Conservation (phyloP, 306 rosid genomes). For the Citrullus colocynthis region DNA sequence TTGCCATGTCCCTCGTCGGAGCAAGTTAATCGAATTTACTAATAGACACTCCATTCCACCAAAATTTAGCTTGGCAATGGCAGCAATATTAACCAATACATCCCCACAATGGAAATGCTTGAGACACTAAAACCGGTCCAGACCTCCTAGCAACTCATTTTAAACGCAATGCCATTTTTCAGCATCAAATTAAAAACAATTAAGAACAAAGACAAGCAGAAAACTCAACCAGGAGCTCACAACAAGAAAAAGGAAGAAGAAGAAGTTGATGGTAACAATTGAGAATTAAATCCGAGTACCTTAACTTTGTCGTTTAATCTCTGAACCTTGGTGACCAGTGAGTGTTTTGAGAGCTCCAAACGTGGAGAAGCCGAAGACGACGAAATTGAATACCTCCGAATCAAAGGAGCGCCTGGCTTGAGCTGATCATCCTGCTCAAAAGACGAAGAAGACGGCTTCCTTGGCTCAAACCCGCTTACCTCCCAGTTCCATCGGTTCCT, state of each 20-base stretch:
- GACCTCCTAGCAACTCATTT: not conserved
- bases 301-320: conserved; percentile 59
- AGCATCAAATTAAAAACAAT: not conserved
- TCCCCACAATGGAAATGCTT: not conserved
- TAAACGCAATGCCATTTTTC: not conserved
- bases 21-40: not conserved
- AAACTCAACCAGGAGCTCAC: conserved; percentile 5
- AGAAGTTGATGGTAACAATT: conserved; percentile 2
- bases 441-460: conserved; percentile 45
- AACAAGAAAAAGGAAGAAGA: not conserved
- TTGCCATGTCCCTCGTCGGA: not conserved
- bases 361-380: conserved; percentile 46
- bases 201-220: not conserved
- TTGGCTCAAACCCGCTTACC: conserved; percentile 81
- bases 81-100: not conserved
- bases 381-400: conserved; percentile 68
- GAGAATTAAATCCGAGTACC: conserved; percentile 30
- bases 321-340: conserved; percentile 47
- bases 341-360: conserved; percentile 32
- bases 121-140: not conserved
- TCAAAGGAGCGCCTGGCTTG: conserved; percentile 40
- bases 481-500: conserved; percentile 96
- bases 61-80: not conserved
- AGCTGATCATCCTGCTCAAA: conserved; percentile 36
- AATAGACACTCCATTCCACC: not conserved